Percentiles rank a stretch among this genome's conserved stretches.
phyloP scores from a whole-genome alignment of 495 filamentous ascomycete genomes.

The Acidiella bohemica region DNA sequence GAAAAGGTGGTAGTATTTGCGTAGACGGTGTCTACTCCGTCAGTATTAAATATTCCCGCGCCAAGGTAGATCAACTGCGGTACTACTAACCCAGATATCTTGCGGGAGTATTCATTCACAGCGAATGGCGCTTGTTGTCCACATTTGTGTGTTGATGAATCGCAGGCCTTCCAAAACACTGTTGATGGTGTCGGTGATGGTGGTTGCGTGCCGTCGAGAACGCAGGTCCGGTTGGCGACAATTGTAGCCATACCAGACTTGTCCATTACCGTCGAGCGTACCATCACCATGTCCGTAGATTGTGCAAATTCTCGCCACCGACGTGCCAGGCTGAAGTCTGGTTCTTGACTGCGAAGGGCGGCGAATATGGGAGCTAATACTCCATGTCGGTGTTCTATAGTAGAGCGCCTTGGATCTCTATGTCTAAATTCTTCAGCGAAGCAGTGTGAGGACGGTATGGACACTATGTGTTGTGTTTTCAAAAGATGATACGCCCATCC shows the following conservation, averaged over 20 bases:
- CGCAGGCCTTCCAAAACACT: constrained; percentile 24
- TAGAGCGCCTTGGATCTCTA: background rate
- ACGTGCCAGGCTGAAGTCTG: constrained; percentile 35
- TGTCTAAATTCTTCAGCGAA: too few species aligned
- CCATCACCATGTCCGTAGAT: constrained; percentile 27
- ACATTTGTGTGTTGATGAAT: constrained; percentile 24
- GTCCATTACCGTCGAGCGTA: constrained; percentile 37
- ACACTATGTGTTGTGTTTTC: too few species aligned
- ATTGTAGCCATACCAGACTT: constrained; percentile 22
- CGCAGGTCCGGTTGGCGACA: background rate
- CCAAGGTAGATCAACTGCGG: too few species aligned
- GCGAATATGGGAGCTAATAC: constrained; percentile 31
- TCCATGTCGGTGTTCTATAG: background rate
- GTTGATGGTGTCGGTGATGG: constrained; percentile 29
- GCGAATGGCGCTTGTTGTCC: background rate
- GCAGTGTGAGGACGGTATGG: too few species aligned
- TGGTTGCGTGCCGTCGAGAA: constrained; percentile 33
- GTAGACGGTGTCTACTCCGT: constrained; percentile 7
- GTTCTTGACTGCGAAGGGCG: constrained; percentile 34
- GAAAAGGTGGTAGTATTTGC: constrained; percentile 15
- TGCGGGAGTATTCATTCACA: background rate
- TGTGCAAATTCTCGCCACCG: constrained; percentile 31
- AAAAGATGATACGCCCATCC: too few species aligned
- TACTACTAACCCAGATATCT: background rate
- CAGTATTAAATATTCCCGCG: background rate